phyloP scores from a whole-genome alignment of 192 early-diverging fungal genomes.

The Spinellus fusiger region DNA sequence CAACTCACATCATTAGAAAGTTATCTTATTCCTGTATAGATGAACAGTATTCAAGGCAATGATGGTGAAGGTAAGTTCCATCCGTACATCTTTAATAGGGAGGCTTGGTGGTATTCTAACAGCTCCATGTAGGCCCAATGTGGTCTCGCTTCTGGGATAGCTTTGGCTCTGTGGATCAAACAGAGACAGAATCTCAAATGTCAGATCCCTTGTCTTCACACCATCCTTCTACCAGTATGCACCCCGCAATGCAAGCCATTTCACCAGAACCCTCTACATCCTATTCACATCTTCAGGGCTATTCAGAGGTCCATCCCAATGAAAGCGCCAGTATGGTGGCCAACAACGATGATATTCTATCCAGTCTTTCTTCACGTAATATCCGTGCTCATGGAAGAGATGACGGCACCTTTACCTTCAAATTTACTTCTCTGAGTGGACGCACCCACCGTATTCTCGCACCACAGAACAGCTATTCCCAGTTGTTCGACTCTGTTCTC shows the following conservation, averaged over 20 bases:
- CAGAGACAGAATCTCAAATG: conserved; percentile 55
- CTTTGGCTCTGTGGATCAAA: conserved; percentile 50
- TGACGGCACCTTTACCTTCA: conserved; percentile 51
- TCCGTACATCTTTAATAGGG: background rate
- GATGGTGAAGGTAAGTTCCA: conserved; percentile 38
- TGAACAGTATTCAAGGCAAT: conserved; percentile 42
- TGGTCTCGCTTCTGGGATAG: conserved; percentile 77
- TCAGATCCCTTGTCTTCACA: conserved; percentile 52
- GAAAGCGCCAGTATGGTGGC: conserved; percentile 45
- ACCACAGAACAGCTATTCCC: conserved; percentile 42
- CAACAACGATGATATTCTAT: conserved; percentile 37
- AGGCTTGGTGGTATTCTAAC: background rate
- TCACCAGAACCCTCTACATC: conserved; percentile 38
- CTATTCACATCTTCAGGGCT: conserved; percentile 35
- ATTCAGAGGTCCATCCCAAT: conserved; percentile 47
- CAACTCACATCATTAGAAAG: too few relatives aligned
- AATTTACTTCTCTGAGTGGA: conserved; percentile 68
- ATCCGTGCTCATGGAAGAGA: conserved; percentile 18
- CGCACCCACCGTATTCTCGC: conserved; percentile 73
- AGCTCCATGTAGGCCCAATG: conserved; percentile 21
- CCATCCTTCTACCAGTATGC: background rate
- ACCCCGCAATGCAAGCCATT: conserved; percentile 21
- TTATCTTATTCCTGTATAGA: too few relatives aligned
- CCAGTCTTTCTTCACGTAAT: conserved; percentile 16
- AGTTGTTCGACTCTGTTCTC: conserved; percentile 49